Conservation (phyloP, 495 filamentous ascomycete genomes). For the Talaromyces ruber region DNA sequence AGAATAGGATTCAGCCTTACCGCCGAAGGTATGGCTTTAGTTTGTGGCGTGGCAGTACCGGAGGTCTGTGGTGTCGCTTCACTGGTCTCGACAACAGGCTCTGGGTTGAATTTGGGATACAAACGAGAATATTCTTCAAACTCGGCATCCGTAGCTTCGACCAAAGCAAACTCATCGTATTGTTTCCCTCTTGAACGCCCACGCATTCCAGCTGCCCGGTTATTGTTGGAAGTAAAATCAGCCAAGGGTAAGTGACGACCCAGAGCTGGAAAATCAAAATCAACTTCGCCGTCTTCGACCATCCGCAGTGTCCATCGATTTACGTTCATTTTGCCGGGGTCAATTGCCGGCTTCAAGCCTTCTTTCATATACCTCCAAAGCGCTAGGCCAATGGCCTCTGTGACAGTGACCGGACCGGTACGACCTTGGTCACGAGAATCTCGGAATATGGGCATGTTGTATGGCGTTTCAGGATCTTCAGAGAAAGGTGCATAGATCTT, state of each 20-base stretch:
- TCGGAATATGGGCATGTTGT: slow-evolving; percentile 70
- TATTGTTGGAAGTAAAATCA: slow-evolving; percentile 89
- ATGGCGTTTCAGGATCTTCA: slow-evolving; percentile 54
- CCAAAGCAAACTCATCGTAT: slow-evolving; percentile 90
- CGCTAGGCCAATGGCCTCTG: slow-evolving; percentile 82
- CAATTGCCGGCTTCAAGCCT: slow-evolving; percentile 61
- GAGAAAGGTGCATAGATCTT: slow-evolving; percentile 86
- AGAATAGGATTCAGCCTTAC: slow-evolving; percentile 52
- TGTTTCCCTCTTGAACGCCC: slow-evolving; percentile 69
- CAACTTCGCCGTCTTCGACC: slow-evolving; percentile 93
- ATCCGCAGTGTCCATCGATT: slow-evolving; percentile 91
- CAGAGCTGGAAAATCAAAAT: slow-evolving; percentile 89
- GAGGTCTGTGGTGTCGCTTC: slow-evolving; percentile 15
- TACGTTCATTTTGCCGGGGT: slow-evolving; percentile 63
- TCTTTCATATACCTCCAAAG: slow-evolving; percentile 85
- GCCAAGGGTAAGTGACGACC: slow-evolving; percentile 68
- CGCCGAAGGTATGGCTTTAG: slow-evolving; percentile 31
- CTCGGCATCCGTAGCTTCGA: slow-evolving; percentile 68
- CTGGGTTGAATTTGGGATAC: slow-evolving; percentile 63
- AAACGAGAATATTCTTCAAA: slow-evolving; percentile 68
- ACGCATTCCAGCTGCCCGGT: slow-evolving; percentile 52
- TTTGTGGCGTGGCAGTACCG: slow-evolving; percentile 17
- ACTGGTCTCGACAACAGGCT: slow-evolving; percentile 34
- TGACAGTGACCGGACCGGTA: slow-evolving; percentile 64
- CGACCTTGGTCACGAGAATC: slow-evolving; percentile 65